phyloP scores from a whole-genome alignment of 2,329 filamentous ascomycete genomes.

The Verticillium dahliae region DNA sequence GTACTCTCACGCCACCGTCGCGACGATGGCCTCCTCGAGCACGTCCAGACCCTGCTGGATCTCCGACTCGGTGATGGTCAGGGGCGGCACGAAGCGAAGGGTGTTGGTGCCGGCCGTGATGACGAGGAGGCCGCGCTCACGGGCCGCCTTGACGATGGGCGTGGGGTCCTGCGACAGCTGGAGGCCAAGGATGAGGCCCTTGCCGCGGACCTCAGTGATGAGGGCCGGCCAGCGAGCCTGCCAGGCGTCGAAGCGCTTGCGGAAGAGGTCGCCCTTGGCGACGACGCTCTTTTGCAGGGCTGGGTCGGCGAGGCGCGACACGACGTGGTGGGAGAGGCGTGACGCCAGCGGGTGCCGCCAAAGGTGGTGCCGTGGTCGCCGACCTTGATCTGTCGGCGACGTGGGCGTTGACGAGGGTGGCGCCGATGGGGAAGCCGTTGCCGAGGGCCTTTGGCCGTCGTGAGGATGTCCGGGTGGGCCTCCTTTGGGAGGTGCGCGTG shows the following conservation, averaged over 20 bases:
- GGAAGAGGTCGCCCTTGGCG: constrained; percentile 53
- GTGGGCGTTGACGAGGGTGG: constrained; percentile 38
- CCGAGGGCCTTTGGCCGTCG: constrained; percentile 95
- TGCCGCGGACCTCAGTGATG: constrained; percentile 73
- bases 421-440: constrained; percentile 93
- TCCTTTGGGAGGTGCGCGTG: constrained; percentile 67
- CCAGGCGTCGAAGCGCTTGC: constrained; percentile 39
- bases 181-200: constrained; percentile 78
- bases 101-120: constrained; percentile 94
- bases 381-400: constrained; percentile 36
- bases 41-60: constrained; percentile 73
- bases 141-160: constrained; percentile 73
- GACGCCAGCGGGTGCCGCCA: constrained; percentile 81
- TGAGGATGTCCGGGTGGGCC: constrained; percentile 89
- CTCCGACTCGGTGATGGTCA: constrained; percentile 74
- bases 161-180: constrained; percentile 71
- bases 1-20: constrained; percentile 19
- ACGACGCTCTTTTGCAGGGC: constrained; percentile 64
- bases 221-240: constrained; percentile 54
- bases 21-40: constrained; percentile 58
- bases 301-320: constrained; percentile 66
- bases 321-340: constrained; percentile 79
- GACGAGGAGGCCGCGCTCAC: constrained; percentile 80
- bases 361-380: constrained; percentile 95
- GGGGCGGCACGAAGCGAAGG: constrained; percentile 80